Evolutionary conservation across 2,329 filamentous ascomycete species (phyloP).

Genomic region (Aspergillus japonicus): DNA sequence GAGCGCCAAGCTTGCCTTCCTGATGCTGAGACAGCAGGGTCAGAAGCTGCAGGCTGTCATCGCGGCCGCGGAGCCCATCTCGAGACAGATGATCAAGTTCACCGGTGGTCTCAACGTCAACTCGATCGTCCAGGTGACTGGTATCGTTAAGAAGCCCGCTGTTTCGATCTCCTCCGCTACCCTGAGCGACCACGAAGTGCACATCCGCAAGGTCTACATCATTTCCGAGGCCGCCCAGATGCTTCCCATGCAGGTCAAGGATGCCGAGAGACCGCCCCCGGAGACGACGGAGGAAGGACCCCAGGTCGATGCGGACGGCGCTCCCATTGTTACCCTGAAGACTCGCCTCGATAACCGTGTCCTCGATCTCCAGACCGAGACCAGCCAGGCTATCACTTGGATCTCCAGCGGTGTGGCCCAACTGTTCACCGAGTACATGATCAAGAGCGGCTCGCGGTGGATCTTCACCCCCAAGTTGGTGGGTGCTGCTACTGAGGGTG

Average conservation of each 20-base stretch:
- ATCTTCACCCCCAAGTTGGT: constrained; percentile 90
- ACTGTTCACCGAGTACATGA: constrained; percentile 77
- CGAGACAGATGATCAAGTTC: constrained; percentile 94
- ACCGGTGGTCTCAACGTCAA: constrained; percentile 71
- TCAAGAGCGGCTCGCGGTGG: constrained; percentile 70
- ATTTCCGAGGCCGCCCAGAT: constrained; percentile 63
- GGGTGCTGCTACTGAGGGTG: constrained; percentile 87
- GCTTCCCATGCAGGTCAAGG: constrained; percentile 60
- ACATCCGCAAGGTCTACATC: constrained; percentile 81
- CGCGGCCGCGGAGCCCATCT: constrained; percentile 62
- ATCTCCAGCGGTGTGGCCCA: constrained; percentile 65
- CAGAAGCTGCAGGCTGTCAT: constrained; percentile 81
- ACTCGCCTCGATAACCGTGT: constrained; percentile 88
- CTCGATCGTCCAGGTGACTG: constrained; percentile 79
- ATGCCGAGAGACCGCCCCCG: constrained; percentile 50
- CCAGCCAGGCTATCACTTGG: constrained; percentile 83
- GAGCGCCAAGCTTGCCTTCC: constrained; percentile 85
- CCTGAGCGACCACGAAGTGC: constrained; percentile 78
- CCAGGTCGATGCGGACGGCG: constrained; percentile 52
- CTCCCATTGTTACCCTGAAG: constrained; percentile 74
- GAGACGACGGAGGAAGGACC: constrained; percentile 46
- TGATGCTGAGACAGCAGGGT: constrained; percentile 77
- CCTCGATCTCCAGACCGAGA: constrained; percentile 86
- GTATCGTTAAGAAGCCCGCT: constrained; percentile 73
- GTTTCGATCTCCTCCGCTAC: constrained; percentile 87